phyloP scores from a whole-genome alignment of 371 early-diverging fungal genomes.

The Gilbertella persicaria region DNA sequence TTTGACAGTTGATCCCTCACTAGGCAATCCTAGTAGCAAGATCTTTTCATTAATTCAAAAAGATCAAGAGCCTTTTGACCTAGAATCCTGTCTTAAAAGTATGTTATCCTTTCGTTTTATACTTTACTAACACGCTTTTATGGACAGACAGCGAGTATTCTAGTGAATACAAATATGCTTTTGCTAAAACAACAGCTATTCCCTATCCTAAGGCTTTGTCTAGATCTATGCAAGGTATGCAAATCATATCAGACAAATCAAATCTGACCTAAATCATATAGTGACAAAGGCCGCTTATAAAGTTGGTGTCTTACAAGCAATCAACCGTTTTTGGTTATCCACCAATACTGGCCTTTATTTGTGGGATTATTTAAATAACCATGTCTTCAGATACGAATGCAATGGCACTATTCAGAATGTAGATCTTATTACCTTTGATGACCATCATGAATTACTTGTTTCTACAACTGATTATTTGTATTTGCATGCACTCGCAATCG shows the following conservation, averaged over 20 bases:
- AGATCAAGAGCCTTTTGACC: neutral
- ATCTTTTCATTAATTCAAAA: neutral
- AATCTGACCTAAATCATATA: too few relatives aligned
- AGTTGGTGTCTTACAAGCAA: constrained; percentile 9
- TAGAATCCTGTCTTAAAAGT: neutral
- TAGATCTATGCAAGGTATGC: neutral
- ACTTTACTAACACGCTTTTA: neutral
- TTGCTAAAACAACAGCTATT: neutral
- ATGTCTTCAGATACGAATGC: constrained; percentile 15
- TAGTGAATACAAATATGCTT: neutral
- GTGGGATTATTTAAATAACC: constrained; percentile 10
- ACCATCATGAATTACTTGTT: constrained; percentile 6
- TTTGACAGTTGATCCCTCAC: neutral
- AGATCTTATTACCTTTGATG: constrained; percentile 2
- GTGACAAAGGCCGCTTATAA: constrained; percentile 9
- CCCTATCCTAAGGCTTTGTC: neutral
- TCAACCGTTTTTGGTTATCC: constrained; percentile 14
- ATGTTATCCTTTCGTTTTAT: neutral
- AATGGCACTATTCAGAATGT: constrained; percentile 12
- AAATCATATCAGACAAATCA: too few relatives aligned
- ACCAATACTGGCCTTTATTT: constrained; percentile 6
- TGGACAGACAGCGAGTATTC: neutral
- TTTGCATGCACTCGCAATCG: constrained; percentile 8
- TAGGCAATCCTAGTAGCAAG: neutral
- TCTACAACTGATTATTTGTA: constrained; percentile 12